Percentiles rank a stretch among this genome's conserved stretches.
phyloP scores from a whole-genome alignment of 192 early-diverging fungal species.

The Backusella morwellensis region DNA sequence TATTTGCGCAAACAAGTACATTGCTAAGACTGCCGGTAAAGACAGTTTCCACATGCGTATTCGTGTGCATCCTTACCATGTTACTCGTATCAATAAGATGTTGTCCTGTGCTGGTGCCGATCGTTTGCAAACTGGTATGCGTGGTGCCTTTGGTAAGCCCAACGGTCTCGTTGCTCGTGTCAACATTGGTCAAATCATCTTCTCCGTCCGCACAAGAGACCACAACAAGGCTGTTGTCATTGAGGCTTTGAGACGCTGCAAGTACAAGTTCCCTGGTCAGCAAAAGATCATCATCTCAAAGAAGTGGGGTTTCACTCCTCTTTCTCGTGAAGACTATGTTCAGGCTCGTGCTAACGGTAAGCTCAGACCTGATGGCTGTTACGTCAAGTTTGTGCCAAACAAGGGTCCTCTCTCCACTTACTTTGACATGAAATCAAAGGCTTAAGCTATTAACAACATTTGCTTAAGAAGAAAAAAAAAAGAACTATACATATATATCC shows the following conservation, averaged over 20 bases:
- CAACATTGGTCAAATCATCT: slow-evolving; percentile 96
- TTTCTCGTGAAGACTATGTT: slow-evolving; percentile 87
- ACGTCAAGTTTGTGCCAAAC: slow-evolving; percentile 89
- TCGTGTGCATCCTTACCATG: slow-evolving; percentile 99
- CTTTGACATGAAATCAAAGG: slow-evolving; percentile 10
- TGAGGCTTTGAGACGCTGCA: slow-evolving; percentile 86
- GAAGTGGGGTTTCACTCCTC: slow-evolving; percentile 99
- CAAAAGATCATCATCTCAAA: slow-evolving; percentile 99
- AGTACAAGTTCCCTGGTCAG: slow-evolving; percentile 99
- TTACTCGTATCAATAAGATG: slow-evolving; percentile 99
- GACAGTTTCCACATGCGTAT: slow-evolving; percentile 99
- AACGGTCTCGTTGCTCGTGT: slow-evolving; percentile 93
- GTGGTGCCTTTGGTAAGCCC: slow-evolving; percentile 99
- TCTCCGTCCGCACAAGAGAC: slow-evolving; percentile 96
- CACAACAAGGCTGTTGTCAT: slow-evolving; percentile 88
- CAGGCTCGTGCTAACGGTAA: slow-evolving; percentile 68
- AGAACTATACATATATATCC: not conserved
- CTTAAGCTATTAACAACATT: not conserved
- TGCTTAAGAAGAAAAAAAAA: not conserved
- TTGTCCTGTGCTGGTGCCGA: slow-evolving; percentile 99
- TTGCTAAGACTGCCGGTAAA: slow-evolving; percentile 94
- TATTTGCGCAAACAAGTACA: slow-evolving; percentile 99
- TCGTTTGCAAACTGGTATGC: slow-evolving; percentile 99
- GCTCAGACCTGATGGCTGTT: slow-evolving; percentile 89
- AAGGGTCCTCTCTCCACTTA: slow-evolving; percentile 70